Evolutionary conservation across 768 basidiomycete species (phyloP), one percentile per base, ranked within the genome.

Genomic region (Cyclocybe aegerita): DNA sequence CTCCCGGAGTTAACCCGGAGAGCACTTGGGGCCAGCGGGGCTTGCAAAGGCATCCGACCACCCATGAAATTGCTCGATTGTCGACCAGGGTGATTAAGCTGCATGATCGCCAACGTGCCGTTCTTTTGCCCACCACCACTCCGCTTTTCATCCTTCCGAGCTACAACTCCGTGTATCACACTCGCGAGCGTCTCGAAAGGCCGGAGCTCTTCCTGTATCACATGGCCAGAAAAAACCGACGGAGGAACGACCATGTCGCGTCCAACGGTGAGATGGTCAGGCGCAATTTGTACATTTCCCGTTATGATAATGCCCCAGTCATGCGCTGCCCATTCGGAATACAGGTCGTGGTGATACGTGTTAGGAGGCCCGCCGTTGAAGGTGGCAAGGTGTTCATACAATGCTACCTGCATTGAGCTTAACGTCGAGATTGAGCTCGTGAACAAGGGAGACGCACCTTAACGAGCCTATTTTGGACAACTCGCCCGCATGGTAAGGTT

Each of bases 271-370:
- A 93, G 72, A 61, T 93, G 91, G 1, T 72, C 65, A 0, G 53
- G 52, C 23, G 77, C 76, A 23, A 94, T 81, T 59, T 89, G 87
- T 4, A 91, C 78, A 56, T 94, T 94, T 3, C 95, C 95, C 0
- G 94, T 92, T 29, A 95, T 65, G 40, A 96, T 70, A 77, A 97
- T 90, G 0, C 92, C 95, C 91, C 91, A 98, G 41, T 77, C 77
- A 9, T 86, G 79, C 46, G 71, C 65, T 1, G 83, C 81, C 93
- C 94, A 98, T 57, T 73, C 70, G 0, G 78, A 66, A 62, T 98
- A 97, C 29, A 97, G 73, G 0, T 68, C 60, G 33, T 76, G 61
- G 64, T 93, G 89, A 39, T 73, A 65, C 10, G 69, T 58, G 54
- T 88, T 91, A 0, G 94, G 93, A 8, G 80, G 77, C 0, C 91